These are phyloP conservation scores for Favolaschia claudopus DNA, from an alignment of 768 basidiomycete species.

Conservation along the genomic window DNA sequence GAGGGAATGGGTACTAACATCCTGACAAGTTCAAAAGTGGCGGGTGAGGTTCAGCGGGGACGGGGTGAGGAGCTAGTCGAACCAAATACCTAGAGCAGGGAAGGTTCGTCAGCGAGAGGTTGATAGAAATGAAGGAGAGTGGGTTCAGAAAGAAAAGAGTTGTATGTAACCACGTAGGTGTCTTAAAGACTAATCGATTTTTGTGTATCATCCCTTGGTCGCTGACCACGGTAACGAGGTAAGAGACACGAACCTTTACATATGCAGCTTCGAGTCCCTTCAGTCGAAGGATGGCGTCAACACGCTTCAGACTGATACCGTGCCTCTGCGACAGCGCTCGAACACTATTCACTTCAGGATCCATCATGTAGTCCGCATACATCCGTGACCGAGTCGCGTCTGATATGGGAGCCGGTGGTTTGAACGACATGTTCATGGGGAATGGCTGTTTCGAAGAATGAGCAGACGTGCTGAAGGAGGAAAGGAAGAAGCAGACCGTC, in stretches of 20 bases:
- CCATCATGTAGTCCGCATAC: conserved; percentile 65
- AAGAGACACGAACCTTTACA: conserved; percentile 65
- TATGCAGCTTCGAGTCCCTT: conserved; percentile 79
- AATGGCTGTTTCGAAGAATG: conserved; percentile 66
- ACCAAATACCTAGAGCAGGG: conserved; percentile 30
- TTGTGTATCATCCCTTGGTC: conserved; percentile 47
- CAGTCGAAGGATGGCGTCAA: conserved; percentile 83
- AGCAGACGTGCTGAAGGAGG: conserved; percentile 5
- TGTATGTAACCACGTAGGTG: conserved; percentile 72
- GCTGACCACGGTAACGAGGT: conserved; percentile 47
- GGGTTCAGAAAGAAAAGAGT: conserved; percentile 25
- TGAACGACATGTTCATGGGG: conserved; percentile 85
- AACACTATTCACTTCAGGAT: conserved; percentile 63
- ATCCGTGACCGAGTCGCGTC: conserved; percentile 63
- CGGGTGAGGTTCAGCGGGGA: conserved; percentile 24
- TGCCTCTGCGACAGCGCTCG: conserved; percentile 67
- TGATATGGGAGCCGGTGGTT: conserved; percentile 79
- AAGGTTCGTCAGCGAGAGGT: conserved; percentile 15
- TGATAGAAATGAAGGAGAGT: conserved; percentile 25
- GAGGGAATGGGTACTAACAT: conserved; percentile 42
- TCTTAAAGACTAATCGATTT: conserved; percentile 98
- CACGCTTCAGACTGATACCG: conserved; percentile 76
- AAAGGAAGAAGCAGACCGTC: conserved; percentile 36
- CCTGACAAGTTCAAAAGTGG: conserved; percentile 33
- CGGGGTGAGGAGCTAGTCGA: not conserved